Percentiles rank a stretch among this genome's conserved stretches.
Conservation (phyloP, 257 asterid genomes). For the Solanum appendiculatum region DNA sequence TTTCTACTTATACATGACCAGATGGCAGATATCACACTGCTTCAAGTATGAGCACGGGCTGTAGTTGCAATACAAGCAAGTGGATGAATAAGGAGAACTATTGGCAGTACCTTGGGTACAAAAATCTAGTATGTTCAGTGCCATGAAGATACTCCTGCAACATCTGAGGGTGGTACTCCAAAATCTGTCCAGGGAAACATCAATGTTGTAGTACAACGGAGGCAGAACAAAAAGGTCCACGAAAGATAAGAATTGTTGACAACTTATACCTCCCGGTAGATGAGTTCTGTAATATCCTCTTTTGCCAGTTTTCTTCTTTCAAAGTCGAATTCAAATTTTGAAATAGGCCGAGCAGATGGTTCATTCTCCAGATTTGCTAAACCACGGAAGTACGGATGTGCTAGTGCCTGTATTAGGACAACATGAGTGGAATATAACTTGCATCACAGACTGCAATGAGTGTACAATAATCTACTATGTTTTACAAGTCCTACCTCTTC, state of each 20-base stretch:
- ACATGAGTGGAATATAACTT: background rate
- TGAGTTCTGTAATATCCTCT: slow-evolving; percentile 77
- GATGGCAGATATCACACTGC: background rate
- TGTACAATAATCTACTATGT: background rate
- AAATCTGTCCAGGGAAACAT: slow-evolving; percentile 48
- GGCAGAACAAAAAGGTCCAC: background rate
- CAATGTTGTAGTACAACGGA: background rate
- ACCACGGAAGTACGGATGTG: slow-evolving; percentile 74
- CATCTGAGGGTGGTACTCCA: slow-evolving; percentile 99
- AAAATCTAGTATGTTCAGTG: slow-evolving; percentile 77
- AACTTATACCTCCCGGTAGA: slow-evolving; percentile 76
- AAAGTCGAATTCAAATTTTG: slow-evolving; percentile 85
- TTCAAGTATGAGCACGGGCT: background rate
- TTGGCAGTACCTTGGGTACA: slow-evolving; percentile 90
- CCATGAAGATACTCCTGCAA: slow-evolving; percentile 93
- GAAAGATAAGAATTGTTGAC: slow-evolving; percentile 3
- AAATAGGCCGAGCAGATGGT: slow-evolving; percentile 66
- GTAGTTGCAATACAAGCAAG: background rate
- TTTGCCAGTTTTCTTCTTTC: slow-evolving; percentile 67
- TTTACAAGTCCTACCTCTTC: slow-evolving; percentile 45
- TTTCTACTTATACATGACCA: background rate
- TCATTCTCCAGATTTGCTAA: slow-evolving; percentile 80
- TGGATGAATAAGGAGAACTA: background rate
- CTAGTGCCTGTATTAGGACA: slow-evolving; percentile 50
- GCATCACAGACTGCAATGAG: background rate